Base-by-base conservation (phyloP, 768 basidiomycete species). In the Panus rudis region DNA sequence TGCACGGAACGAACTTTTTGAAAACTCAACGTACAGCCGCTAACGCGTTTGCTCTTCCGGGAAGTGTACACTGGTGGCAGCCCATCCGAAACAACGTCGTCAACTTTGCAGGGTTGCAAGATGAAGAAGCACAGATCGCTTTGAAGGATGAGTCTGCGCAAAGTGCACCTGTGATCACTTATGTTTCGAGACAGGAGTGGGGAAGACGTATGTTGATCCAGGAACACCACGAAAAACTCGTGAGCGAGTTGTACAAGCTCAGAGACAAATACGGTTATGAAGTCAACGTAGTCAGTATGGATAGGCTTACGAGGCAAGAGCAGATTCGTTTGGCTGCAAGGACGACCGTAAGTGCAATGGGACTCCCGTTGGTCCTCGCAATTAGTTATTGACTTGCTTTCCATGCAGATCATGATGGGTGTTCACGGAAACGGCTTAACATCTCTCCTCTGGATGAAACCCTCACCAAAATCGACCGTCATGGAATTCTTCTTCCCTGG, bases 341-440 rank as follows among this genome's bases (percentile, higher is more conserved):
- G 48, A 91, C 92, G 2, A 96, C 92, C 38, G 88, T 92, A 58
- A 53, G 80, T 63, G 2, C 25, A 37, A 5, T 30, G 17, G 47
- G 16, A 42, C 19, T 22, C 25, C 32, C 34, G n/a, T 27, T 22
- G 16, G 16, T 38, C n/a, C 28, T 51, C 8, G 37, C 23, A 28
- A 16, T 11, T 30, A 13, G 26, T 41, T 35, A 11, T 26, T 53
- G n/a, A 42, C 13, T 31, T 30, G 28, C 16, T 8, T 7, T 33
- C 5, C 26, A n/a, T 22, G 5, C 47, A 94, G 92, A 89, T 94
- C 54, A 76, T 94, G 81, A 84, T 93, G 75, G 92, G 92, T 45
- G 84, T 94, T 13, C 92, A 94, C 54, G 92, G 92, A 8, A 94
- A 96, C 56, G 92, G 89, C 24, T 61, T 96, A 28, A 93, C 91